Base-by-base conservation (phyloP, 371 early-diverging fungal species). In the Syncephalis fuscata region DNA sequence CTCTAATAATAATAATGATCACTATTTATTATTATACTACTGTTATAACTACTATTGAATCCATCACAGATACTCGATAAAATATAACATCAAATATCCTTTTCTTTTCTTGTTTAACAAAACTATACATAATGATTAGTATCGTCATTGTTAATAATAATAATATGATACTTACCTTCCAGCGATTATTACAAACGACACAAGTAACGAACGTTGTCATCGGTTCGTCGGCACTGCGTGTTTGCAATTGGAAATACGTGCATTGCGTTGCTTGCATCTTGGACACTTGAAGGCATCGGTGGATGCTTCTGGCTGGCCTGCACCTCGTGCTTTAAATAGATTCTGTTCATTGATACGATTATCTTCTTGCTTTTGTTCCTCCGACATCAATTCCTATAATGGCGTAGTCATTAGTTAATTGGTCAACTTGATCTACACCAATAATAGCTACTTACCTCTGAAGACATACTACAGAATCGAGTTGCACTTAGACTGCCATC, bases 161-260 rank as follows among this genome's bases (percentile, higher is more conserved):
- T 2, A 0, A 26, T n/a, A 48, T n/a, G 5, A 38, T 5, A 39
- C 19, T 42, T 56, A 60, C 61, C 66, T 88, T 93, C 93, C 93
- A 92, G 38, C 72, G 76, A 58, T 92, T 80, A 27, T 75, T 71
- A 63, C 93, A 93, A 27, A 57, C 60, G 26, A 74, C 67, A 58
- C 93, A 93, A 5, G 87, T 89, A 40, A 88, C 90, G 67, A 91
- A 91, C 0, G 91, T 90, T 2, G 91, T 90, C 93, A 93, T 95
- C 9, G 96, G 96, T 69, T 95, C 99, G 79, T 99, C 99, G 19
- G 99, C 99, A 58, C 87, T 86, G 39, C 99, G 74, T 50, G 97
- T 99, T 72, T 94, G 92, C 80, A 89, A 82, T 69, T 99, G 98
- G 70, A 80, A 93, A 66, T 94, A 99, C 8, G 83, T 81, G 52